Evolutionary conservation across 768 basidiomycete species (phyloP), one percentile per base, ranked within the genome.

Genomic region (Tricholoma terreum): DNA sequence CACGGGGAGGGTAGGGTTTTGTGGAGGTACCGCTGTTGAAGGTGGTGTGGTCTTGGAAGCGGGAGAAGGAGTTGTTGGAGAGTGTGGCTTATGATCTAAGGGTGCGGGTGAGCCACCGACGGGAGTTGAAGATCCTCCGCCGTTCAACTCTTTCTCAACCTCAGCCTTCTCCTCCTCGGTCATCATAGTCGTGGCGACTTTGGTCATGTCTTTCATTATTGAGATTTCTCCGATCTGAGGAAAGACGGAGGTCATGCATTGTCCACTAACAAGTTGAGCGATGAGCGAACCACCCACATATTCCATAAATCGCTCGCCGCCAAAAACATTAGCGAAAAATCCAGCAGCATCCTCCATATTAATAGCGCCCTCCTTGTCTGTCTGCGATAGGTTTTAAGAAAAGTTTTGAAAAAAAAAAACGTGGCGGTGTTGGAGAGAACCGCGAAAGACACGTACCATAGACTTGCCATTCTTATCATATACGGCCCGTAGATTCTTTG

Each of bases 381-480:
- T 78, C 87, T 86, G 60, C 33, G n/a, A n/a, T n/a, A n/a, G n/a
- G n/a, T n/a, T n/a, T n/a, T n/a, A n/a, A n/a, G n/a, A n/a, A n/a
- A n/a, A n/a, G 54, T n/a, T n/a, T 14, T 12, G 21, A 22, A 31
- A 27, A 27, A 35, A 45, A 52, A 40, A 4, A 31, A 36, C 14
- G 33, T 38, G 22, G 6, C n/a, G 27, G 3, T 36, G 31, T 21
- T 10, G 33, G 11, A 48, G 7, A 53, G 1, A 46, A 35, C 14
- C 35, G 24, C 36, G 33, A 27, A 7, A 0, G n/a, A 31, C 11
- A 67, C 83, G 63, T 63, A 89, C 92, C 83, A 90, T 92, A 50
- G 85, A 82, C 73, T 91, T 92, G 43, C 97, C 97, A 76, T 96
- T 89, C 77, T 93, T 94, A 72, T 99, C 94, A 67, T 99, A 99